phyloP scores from a whole-genome alignment of 2,329 filamentous ascomycete species.

The Scytalidium lignicola region DNA sequence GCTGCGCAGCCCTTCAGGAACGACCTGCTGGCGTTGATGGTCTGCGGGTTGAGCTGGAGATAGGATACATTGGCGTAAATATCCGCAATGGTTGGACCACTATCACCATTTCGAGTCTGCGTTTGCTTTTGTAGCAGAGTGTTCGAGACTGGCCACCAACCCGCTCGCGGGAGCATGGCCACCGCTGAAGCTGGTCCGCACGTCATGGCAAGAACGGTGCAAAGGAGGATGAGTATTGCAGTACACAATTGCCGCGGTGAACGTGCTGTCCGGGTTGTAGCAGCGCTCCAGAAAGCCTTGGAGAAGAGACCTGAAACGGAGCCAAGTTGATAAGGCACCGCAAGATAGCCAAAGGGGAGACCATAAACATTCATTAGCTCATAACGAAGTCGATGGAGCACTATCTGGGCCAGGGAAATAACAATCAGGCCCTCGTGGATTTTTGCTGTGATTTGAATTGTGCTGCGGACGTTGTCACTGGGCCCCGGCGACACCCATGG shows the following conservation, averaged over 20 bases:
- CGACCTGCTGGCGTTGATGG: too few relatives aligned
- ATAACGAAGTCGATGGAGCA: neutral
- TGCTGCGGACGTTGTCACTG: conserved; percentile 2
- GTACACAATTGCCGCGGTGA: too few relatives aligned
- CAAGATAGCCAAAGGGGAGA: conserved; percentile 1
- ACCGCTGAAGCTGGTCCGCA: neutral
- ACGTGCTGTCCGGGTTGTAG: too few relatives aligned
- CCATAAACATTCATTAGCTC: neutral
- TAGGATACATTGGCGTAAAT: too few relatives aligned
- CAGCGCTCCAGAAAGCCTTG: neutral
- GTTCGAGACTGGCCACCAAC: neutral
- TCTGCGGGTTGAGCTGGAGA: too few relatives aligned
- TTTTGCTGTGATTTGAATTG: conserved; percentile 2
- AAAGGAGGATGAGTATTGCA: neutral
- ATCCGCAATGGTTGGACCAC: too few relatives aligned
- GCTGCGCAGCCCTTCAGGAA: too few relatives aligned
- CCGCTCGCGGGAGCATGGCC: neutral
- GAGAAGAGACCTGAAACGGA: too few relatives aligned
- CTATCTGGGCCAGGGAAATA: neutral
- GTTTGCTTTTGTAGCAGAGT: too few relatives aligned
- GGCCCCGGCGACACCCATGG: neutral
- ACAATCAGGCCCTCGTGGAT: conserved; percentile 1
- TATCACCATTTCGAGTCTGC: too few relatives aligned
- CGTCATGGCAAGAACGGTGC: neutral
- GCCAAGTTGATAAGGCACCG: neutral